Evolutionary conservation across 164 flowering plant species (phyloP).

Genomic region (Vitis vinifera): ASM3070453v1 NC_081813.1:401001-401500

Average conservation of each 20-base stretch:
- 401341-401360: too few species aligned
- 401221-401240: constrained; percentile 11
- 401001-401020: constrained; percentile 3
- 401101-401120: neutral
- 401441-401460: constrained; percentile 7
- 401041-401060: constrained; percentile 8
- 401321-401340: too few species aligned
- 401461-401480: constrained; percentile 25
- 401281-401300: neutral
- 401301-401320: too few species aligned
- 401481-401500: constrained; percentile 26
- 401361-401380: constrained; percentile 8
- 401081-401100: neutral
- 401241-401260: neutral
- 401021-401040: constrained; percentile 9
- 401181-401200: neutral
- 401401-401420: too few species aligned
- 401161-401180: constrained; percentile 3
- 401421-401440: constrained; percentile 7
- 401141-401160: constrained; percentile 10
- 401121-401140: constrained; percentile 8
- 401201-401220: constrained; percentile 20
- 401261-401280: constrained; percentile 7
- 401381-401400: too few species aligned
- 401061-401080: constrained; percentile 6